Percentiles rank a stretch among this genome's conserved stretches.
phyloP scores from a whole-genome alignment of 78 protist species.

The Dictyostelium intermedium region DNA sequence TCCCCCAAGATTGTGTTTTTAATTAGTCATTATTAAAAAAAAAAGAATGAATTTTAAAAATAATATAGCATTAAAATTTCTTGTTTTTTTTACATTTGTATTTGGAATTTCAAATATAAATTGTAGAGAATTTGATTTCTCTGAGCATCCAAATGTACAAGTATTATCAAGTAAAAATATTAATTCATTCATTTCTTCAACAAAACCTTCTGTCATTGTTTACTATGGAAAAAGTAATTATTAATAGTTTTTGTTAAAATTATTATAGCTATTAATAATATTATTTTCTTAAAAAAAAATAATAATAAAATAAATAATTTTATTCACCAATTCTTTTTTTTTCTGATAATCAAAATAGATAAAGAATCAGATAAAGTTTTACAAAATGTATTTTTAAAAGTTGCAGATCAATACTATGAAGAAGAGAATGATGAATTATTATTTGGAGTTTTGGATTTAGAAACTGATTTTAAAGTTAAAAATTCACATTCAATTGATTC shows the following conservation, averaged over 20 bases:
- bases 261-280: too few relatives aligned
- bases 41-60: background rate
- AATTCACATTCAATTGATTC: background rate
- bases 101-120: background rate
- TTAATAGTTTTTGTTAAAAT: background rate
- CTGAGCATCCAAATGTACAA: background rate
- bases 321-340: background rate
- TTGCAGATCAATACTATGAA: background rate
- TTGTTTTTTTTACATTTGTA: background rate
- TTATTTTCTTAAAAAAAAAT: too few relatives aligned
- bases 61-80: background rate
- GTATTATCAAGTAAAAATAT: background rate
- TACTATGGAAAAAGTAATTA: constrained; percentile 32
- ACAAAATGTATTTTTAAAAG: background rate
- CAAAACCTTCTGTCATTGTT: background rate
- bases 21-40: background rate
- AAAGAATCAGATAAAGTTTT: constrained; percentile 57
- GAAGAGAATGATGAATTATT: constrained; percentile 2
- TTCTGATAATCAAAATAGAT: background rate
- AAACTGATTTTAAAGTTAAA: constrained; percentile 1
- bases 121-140: background rate
- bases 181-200: background rate
- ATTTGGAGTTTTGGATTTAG: constrained; percentile 47
- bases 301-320: background rate
- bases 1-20: too few relatives aligned